Conservation (phyloP, 495 filamentous ascomycete genomes). For the Aspergillus bertholletiae region DNA sequence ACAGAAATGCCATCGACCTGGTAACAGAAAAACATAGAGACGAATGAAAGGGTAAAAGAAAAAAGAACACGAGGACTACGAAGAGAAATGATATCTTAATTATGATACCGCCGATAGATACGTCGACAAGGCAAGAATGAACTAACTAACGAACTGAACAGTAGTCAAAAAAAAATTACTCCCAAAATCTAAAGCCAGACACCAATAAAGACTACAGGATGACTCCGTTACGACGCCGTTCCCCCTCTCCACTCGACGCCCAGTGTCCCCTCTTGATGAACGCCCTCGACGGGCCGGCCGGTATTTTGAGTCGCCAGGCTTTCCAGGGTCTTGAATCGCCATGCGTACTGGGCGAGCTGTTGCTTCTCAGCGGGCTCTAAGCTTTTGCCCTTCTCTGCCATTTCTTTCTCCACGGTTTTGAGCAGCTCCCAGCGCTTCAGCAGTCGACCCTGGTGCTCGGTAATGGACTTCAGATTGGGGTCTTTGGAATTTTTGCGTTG, state of each 20-base stretch:
- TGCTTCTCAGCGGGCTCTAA: slow-evolving; percentile 32
- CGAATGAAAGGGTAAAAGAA: too few relatives aligned
- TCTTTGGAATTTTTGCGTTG: slow-evolving; percentile 33
- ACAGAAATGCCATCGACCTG: too few relatives aligned
- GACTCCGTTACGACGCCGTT: not conserved
- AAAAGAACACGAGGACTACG: too few relatives aligned
- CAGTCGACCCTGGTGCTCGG: slow-evolving; percentile 34
- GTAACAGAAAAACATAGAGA: too few relatives aligned
- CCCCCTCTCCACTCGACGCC: too few relatives aligned
- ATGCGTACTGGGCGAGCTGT: slow-evolving; percentile 36
- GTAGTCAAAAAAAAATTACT: too few relatives aligned
- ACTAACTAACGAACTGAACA: too few relatives aligned
- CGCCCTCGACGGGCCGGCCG: not conserved
- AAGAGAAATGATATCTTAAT: too few relatives aligned
- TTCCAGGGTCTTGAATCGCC: slow-evolving; percentile 37
- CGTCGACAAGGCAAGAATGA: not conserved
- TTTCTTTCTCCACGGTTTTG: slow-evolving; percentile 34
- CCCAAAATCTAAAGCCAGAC: not conserved
- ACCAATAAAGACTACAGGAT: not conserved
- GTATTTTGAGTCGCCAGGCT: slow-evolving; percentile 21
- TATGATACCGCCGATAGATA: not conserved
- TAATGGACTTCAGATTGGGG: slow-evolving; percentile 34
- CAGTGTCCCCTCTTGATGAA: not conserved
- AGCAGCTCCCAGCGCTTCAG: slow-evolving; percentile 40
- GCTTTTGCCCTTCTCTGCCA: slow-evolving; percentile 30